Conservation (phyloP, 768 basidiomycete genomes). For the Pleurotus giganteus region DNA sequence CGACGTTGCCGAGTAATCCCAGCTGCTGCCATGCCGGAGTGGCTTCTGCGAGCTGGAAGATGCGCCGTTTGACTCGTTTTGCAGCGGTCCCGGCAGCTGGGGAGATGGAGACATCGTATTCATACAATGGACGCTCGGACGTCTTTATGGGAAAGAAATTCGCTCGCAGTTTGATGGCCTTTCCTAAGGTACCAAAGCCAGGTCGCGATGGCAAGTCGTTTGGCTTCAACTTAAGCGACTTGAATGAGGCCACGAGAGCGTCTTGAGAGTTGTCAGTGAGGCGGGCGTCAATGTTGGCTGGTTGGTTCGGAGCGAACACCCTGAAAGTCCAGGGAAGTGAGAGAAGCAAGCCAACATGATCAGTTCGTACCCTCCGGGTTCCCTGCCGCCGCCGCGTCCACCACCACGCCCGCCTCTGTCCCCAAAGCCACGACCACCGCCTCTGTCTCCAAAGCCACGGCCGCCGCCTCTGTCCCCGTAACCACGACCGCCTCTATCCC, state of each 20-base stretch:
- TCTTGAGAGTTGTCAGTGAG: conserved; percentile 40
- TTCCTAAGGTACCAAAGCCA: conserved; percentile 53
- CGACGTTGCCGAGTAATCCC: conserved; percentile 49
- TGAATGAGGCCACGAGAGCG: conserved; percentile 36
- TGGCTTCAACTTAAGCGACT: conserved; percentile 25
- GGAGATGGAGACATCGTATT: conserved; percentile 59
- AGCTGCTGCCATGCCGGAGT: conserved; percentile 44
- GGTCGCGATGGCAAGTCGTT: conserved; percentile 56
- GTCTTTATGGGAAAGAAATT: conserved; percentile 68
- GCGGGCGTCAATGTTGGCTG: conserved; percentile 41
- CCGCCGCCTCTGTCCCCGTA: conserved; percentile 22
- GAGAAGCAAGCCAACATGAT: conserved; percentile 3
- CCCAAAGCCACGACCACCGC: conserved; percentile 22
- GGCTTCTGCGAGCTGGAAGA: conserved; percentile 62
- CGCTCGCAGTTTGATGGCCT: conserved; percentile 49
- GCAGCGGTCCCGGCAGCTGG: conserved; percentile 50
- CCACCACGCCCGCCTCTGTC: conserved; percentile 24
- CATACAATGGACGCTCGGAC: conserved; percentile 48
- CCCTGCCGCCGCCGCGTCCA: conserved; percentile 24
- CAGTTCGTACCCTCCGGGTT: conserved; percentile 34
- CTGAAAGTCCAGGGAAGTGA: conserved; percentile 26
- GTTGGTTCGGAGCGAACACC: conserved; percentile 35
- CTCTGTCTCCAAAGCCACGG: conserved; percentile 20
- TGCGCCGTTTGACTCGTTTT: conserved; percentile 51
- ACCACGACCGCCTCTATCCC: conserved; percentile 24